phyloP scores from a whole-genome alignment of 1,284 basidiomycete genomes.

The Neonothopanus nambi region DNA sequence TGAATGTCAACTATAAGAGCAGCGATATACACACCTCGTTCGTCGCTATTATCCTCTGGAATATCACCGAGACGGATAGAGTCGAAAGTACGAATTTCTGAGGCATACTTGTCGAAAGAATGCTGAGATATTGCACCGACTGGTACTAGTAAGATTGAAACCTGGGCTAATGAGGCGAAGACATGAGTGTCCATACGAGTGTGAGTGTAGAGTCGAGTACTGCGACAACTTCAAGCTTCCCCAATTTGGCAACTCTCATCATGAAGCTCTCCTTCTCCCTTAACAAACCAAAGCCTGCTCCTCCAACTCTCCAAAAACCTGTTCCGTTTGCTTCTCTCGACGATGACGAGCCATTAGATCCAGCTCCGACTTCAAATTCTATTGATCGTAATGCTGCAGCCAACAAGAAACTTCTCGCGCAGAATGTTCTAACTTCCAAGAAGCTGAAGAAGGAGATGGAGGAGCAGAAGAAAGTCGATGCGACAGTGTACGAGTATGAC shows the following conservation, averaged over 20 bases:
- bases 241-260: slow-evolving; percentile 13
- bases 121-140: slow-evolving; percentile 67
- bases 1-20: slow-evolving; percentile 4
- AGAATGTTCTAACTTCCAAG: slow-evolving; percentile 59
- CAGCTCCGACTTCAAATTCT: slow-evolving; percentile 40
- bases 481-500: slow-evolving; percentile 93
- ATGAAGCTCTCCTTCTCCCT: slow-evolving; percentile 86
- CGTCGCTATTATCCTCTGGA: slow-evolving; percentile 74
- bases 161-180: slow-evolving; percentile 78
- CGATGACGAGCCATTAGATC: slow-evolving; percentile 62
- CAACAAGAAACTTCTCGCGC: slow-evolving; percentile 58
- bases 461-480: slow-evolving; percentile 78
- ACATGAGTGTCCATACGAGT: slow-evolving; percentile 64
- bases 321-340: slow-evolving; percentile 60
- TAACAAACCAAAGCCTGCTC: slow-evolving; percentile 54
- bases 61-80: slow-evolving; percentile 76
- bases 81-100: slow-evolving; percentile 70
- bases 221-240: too few species aligned
- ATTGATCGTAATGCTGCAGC: slow-evolving; percentile 36
- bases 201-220: too few species aligned
- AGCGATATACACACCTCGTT: slow-evolving; percentile 56
- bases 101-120: slow-evolving; percentile 68
- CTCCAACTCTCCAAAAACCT: slow-evolving; percentile 60
- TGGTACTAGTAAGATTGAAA: slow-evolving; percentile 76
- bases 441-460: slow-evolving; percentile 66